Evolutionary conservation across 2,329 filamentous ascomycete species (phyloP), one percentile per base, ranked within the genome.

Genomic region (Amesomyces nigricolor): DNA sequence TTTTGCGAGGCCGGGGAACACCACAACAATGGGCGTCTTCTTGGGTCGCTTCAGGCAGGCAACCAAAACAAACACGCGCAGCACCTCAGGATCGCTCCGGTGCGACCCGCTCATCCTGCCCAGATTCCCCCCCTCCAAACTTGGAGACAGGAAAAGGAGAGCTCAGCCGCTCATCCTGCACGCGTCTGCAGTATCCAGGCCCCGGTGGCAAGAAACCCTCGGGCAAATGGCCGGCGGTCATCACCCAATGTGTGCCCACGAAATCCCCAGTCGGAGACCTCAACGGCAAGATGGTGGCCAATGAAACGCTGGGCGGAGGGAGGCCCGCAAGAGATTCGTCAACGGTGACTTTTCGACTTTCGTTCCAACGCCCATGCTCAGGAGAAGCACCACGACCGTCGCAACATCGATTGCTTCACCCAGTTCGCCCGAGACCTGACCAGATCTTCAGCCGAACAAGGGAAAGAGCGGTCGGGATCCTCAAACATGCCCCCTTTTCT

Each of bases 11-110:
- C n/a, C 47, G n/a, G 30, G 53, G 49, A 32, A 50, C 7, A 43
- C 47, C 43, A 47, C 26, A 45, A 14, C 32, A 5, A 35, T n/a
- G 32, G 35, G 14, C 37, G 29, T 35, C 17, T 46, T n/a, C 10
- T n/a, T 37, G 9, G 47, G 53, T 1, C 22, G 22, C 32, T 16
- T 16, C 22, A 10, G n/a, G 14, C 46, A 47, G 56, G 51, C 43
- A 51, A 40, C 10, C 47, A 51, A 51, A 51, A 57, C 42, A 58
- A 53, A 48, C 43, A 54, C 26, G 16, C 43, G 29, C 53, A 29
- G 37, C 19, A 49, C 4, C 2, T 32, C 19, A 13, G 32, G 32
- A 7, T 13, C 11, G 32, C 11, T 35, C 32, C 3, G 32, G 32
- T 35, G 32, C 32, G 32, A 35, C 32, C 8, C 3, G 11, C 32